A percentile compares a stretch with the other conserved stretches of the same genome.
Evolutionary conservation across 495 filamentous ascomycete genomes (phyloP).

Genomic region (Daldinia caldariorum): DNA sequence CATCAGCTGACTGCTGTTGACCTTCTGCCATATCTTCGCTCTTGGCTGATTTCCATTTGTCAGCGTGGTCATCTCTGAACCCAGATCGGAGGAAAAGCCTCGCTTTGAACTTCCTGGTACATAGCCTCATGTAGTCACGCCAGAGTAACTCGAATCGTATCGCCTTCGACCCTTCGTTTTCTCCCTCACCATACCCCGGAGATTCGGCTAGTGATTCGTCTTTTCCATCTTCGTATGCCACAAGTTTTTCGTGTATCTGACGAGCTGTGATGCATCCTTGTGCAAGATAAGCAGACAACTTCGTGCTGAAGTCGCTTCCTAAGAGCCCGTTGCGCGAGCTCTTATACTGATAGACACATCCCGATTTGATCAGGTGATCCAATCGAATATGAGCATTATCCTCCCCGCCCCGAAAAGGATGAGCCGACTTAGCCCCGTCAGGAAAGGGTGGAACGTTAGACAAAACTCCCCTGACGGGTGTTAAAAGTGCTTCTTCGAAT

Average conservation of each 20-base stretch:
- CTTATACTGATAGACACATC: slow-evolving; percentile 68
- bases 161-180: slow-evolving; percentile 72
- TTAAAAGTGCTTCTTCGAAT: slow-evolving; percentile 61
- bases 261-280: slow-evolving; percentile 74
- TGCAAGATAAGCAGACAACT: slow-evolving; percentile 73
- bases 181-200: slow-evolving; percentile 68
- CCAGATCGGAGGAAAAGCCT: slow-evolving; percentile 69
- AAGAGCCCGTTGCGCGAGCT: slow-evolving; percentile 73
- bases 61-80: slow-evolving; percentile 58
- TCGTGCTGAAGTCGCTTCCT: slow-evolving; percentile 73
- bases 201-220: slow-evolving; percentile 46
- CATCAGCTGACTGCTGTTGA: slow-evolving; percentile 46
- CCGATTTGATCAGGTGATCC: slow-evolving; percentile 65
- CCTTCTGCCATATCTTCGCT: slow-evolving; percentile 40
- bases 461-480: slow-evolving; percentile 58
- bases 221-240: slow-evolving; percentile 71
- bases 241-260: slow-evolving; percentile 68
- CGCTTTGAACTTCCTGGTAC: slow-evolving; percentile 68
- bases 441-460: slow-evolving; percentile 57
- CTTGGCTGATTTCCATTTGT: slow-evolving; percentile 54
- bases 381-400: slow-evolving; percentile 63
- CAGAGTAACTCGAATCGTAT: slow-evolving; percentile 77
- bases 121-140: slow-evolving; percentile 80
- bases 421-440: slow-evolving; percentile 60
- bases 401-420: slow-evolving; percentile 76